A percentile compares a stretch with the other conserved stretches of the same genome.
Evolutionary conservation across 163 green algal species (phyloP).

Genomic region (Coccomyxa subellipsoidea): DNA sequence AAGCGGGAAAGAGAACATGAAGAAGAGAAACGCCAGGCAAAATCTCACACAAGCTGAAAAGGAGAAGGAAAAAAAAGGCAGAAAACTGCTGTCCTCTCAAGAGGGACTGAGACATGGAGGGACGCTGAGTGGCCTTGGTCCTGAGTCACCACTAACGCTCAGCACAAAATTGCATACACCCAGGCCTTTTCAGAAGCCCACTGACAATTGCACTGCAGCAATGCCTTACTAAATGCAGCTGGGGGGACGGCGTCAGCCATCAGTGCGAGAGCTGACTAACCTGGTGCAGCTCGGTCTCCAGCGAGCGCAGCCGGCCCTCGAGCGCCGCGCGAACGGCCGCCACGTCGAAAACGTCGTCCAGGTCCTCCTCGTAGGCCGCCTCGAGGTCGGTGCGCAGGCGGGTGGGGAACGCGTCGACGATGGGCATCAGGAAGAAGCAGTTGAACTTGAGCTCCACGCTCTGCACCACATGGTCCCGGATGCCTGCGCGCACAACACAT

Average conservation of each 20-base stretch:
- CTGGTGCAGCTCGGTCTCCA: slow-evolving; percentile 75
- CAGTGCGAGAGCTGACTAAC: slow-evolving; percentile 11
- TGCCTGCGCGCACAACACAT: slow-evolving; percentile 45
- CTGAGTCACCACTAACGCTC: too few species aligned
- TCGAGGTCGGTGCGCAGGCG: slow-evolving; percentile 85
- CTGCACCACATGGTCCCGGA: slow-evolving; percentile 79
- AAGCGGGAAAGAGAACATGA: not conserved
- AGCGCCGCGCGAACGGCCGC: slow-evolving; percentile 58
- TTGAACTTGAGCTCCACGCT: slow-evolving; percentile 90
- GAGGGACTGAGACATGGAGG: too few species aligned
- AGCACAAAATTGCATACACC: too few species aligned
- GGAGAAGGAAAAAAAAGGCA: not conserved
- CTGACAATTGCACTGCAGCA: too few species aligned
- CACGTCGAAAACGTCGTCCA: slow-evolving; percentile 86
- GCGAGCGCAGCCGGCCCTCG: slow-evolving; percentile 54
- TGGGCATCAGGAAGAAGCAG: slow-evolving; percentile 98
- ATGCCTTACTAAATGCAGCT: too few species aligned
- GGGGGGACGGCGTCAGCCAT: too few species aligned
- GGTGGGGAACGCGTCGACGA: slow-evolving; percentile 87
- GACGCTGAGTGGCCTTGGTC: too few species aligned
- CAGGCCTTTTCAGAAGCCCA: too few species aligned
- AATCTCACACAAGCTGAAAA: too few species aligned
- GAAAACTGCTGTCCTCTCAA: too few species aligned
- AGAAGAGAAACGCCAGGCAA: too few species aligned
- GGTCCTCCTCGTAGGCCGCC: slow-evolving; percentile 67